Evolutionary conservation across 1,139 yeast genomes (phyloP), one percentile per base, ranked within the genome.

Genomic region (Hyphopichia buzzinii): DNA sequence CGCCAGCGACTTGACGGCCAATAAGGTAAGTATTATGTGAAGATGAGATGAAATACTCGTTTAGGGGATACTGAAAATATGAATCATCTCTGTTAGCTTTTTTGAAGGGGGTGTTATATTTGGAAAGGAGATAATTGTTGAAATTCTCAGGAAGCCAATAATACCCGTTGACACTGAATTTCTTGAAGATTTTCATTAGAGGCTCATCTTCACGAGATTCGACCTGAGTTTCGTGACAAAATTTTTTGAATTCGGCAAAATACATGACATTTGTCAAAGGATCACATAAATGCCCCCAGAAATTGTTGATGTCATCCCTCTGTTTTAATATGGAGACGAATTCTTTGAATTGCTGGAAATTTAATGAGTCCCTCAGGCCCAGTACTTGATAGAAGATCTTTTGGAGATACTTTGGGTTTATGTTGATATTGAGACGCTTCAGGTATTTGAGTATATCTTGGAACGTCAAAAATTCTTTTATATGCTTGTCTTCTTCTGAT

Each of bases 1-100:
- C 80, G n/a, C 94, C 96, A 2, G 82, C 95, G n/a, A 88, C 74
- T 54, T 94, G 98, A 25, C 95, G 72, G 0, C 97, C 98, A 17
- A 81, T 62, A 8, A 94, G 66, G 54, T 92, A 94, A 0, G 98
- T 94, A 55, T 94, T 94, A 57, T 94, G 99, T 0, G 97, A 89
- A 0, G 97, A 86, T 0, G 96, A 87, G 22, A 94, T 84, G 52
- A 69, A 89, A 54, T 94, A 94, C 46, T 89, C 92, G 50, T 80
- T 87, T 29, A 94, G 54, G 0, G 98, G 97, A 26, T 72, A 71
- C 2, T 77, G 58, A 48, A 77, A 77, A 47, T 84, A 84, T 8
- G 36, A 33, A 4, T 43, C 50, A n/a, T 48, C 48, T 1, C 41
- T 42, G 59, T 72, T 33, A 38, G 51, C 4, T 44, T 46, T 14